Evolutionary conservation across 1,139 yeast species (phyloP), one percentile per base, ranked within the genome.

Genomic region (Taphrina communis): DNA sequence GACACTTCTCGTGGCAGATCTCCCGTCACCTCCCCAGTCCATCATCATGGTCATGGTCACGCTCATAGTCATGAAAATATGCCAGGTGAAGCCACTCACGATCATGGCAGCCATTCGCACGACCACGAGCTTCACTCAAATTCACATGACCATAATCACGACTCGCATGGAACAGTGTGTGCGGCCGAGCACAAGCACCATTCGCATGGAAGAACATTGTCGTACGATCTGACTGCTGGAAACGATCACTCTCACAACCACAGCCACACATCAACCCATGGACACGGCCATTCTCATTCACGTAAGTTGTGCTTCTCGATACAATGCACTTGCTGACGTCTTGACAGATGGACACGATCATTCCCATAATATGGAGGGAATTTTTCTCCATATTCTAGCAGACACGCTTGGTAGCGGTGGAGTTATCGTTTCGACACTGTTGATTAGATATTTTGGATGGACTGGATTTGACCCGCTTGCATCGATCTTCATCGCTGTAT

Each of bases 351-450:
- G 72, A 17, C 74, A 72, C 14, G 77, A 75, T 50, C 78, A 78
- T 39, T 90, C 90, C 76, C 97, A 93, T 75, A 94, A 94, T 77
- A 90, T 94, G 96, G 87, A 88, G 72, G 99, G 99, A 31, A 91
- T 94, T 11, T 94, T 94, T 74, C 80, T 94, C 57, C 99, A 94
- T 75, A 90, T 94, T 57, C 78, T 94, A 60, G 99, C 99, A 0
- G 99, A 94, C 75, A 94, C 99, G 0, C 81, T 95, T 44, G 99
- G 99, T 0, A 93, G 98, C 0, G 96, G 92, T 0, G 98, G 99
- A 6, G 99, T 95, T 35, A 94, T 95, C 12, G 78, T 90, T 0
- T 92, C 98, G 0, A 94, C 99, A 0, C 72, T 83, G 39, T 80
- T 84, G 67, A 81, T 86, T 1, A 72, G 78, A 53, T 77, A 77